Evolutionary conservation across 2,329 filamentous ascomycete genomes (phyloP).

Genomic region (Calonectria henricotiae): DNA sequence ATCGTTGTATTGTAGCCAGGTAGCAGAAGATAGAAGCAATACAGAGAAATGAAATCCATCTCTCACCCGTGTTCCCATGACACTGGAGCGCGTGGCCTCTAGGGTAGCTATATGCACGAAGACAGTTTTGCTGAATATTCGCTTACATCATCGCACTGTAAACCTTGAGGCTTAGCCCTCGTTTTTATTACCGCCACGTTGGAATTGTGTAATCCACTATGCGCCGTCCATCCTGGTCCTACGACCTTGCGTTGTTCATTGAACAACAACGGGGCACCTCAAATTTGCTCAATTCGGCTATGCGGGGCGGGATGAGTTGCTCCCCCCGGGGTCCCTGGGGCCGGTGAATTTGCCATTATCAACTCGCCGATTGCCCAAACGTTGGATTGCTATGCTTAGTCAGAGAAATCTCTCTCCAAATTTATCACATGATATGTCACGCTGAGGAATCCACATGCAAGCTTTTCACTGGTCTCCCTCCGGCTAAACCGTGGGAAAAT

Average conservation of each 20-base stretch:
- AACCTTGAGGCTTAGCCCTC: constrained; percentile 34
- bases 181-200: constrained; percentile 42
- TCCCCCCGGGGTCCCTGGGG: not conserved
- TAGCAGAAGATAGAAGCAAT: no score
- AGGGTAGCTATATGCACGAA: constrained; percentile 23
- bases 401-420: not conserved
- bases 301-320: constrained; percentile 20
- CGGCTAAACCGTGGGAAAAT: constrained; percentile 31
- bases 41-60: no score
- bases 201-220: constrained; percentile 40
- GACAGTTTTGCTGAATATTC: constrained; percentile 17
- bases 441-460: not conserved
- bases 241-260: constrained; percentile 26
- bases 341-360: not conserved
- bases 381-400: constrained; percentile 13
- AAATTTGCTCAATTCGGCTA: constrained; percentile 21
- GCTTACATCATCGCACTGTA: constrained; percentile 28
- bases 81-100: not conserved
- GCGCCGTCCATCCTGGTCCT: constrained; percentile 35
- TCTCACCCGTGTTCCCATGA: constrained; percentile 18
- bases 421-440: constrained; percentile 13
- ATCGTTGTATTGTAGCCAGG: no score
- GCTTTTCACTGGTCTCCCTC: not conserved
- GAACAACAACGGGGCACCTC: constrained; percentile 29
- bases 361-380: not conserved